Base-by-base conservation (phyloP, 805 yeast species). In the Sugiyamaella marilandica region DNA sequence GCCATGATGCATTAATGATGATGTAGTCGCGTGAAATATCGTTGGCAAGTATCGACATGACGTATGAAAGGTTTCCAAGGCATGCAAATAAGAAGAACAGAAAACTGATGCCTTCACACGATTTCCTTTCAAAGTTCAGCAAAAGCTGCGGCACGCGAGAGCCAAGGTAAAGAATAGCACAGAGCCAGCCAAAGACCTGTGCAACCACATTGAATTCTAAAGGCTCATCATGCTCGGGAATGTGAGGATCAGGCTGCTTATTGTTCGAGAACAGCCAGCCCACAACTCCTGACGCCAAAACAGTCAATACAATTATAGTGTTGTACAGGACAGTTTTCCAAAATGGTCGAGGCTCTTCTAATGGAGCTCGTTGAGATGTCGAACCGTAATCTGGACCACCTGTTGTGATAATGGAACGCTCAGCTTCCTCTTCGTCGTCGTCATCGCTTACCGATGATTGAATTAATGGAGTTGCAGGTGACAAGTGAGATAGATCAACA, bases 1-100 rank as follows among this genome's bases (percentile, higher is more conserved):
- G 74, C 99, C 99, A 92, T 21, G 95, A 84, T 1, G 92, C 81
- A 68, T 94, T 95, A 47, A 94, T 83, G 58, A 86, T 65, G 32
- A 92, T 65, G 60, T 89, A 92, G 56, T 81, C 75, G 62, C 76
- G 74, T 50, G 88, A 83, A 46, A 83, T 73, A 58, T 89, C 87
- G 41, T 87, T 84, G 44, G 86, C 80, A 47, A 92, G 72, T 50
- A 92, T 92, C 10, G 95, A 85, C 11, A 87, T 78, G 39, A 94
- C 96, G 62, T 90, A 94, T 0, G 97, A 88, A 64, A 87, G 74
- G 67, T 92, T 94, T 45, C 99, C 99, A 52, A 92, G 73, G 67
- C 97, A 90, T 18, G 99, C 98, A 75, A 94, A 92, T 19, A 94
- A 72, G 71, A 92, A 92, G 70, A 94, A 92, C 76, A 92, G 76